Base-by-base conservation (phyloP, 805 yeast species). In the Pichia manshurica region DNA sequence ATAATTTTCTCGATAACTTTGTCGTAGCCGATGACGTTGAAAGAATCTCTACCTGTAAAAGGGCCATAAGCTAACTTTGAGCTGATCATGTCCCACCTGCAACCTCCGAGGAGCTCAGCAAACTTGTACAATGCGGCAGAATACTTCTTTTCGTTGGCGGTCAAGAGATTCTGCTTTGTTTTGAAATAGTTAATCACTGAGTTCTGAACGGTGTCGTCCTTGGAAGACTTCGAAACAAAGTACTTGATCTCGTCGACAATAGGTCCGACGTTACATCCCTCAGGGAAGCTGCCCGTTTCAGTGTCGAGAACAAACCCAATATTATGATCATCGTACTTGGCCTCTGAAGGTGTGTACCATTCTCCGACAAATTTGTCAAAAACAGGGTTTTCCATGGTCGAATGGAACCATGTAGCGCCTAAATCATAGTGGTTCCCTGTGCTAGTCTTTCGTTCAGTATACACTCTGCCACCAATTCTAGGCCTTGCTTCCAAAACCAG, bases 331-430 rank as follows among this genome's bases (percentile, higher is more conserved):
- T 66, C 70, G 40, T 63, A 66, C 44, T 58, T 58, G 2, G 65
- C 45, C 15, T 42, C 52, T 10, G 22, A 15, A 28, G 35, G 35
- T 34, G 55, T 62, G 37, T 63, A 52, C 21, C 56, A 46, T 4
- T 51, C 53, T 10, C 51, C 48, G 6, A 59, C 53, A 16, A 65
- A 59, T 21, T 63, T 59, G 23, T 60, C 57, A 45, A 74, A 66
- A 6, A 70, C 61, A 3, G 65, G 63, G 51, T 76, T 76, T 44
- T 67, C 65, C 28, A 71, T 60, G 9, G 72, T 61, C 32, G 75
- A 76, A 53, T 76, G 81, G 56, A 74, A 76, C 81, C 81, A 76
- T 12, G 77, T 67, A 2, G 78, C 80, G 2, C 81, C 81, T 17
- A 75, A 51, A 56, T 76, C 81, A 51, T 73, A 74, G 10, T 52